Evolutionary conservation across 2,329 filamentous ascomycete genomes (phyloP), one percentile per base, ranked within the genome.

Genomic region (Arthrobotrys sphaeroides): DNA sequence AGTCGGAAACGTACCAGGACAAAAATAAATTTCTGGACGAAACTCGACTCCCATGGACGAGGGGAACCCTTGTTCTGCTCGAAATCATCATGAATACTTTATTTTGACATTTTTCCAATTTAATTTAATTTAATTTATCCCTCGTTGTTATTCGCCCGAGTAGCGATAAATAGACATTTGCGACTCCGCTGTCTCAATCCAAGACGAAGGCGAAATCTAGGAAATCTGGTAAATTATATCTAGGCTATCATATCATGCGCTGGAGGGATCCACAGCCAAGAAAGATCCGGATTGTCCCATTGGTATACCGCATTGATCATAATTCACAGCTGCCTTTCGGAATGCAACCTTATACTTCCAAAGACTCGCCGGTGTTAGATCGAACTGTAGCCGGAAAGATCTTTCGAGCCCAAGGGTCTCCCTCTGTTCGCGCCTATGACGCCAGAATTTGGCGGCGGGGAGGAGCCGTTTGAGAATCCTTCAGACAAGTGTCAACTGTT

Each of bases 401-500:
- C n/a, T n/a, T n/a, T n/a, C n/a, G n/a, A n/a, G n/a, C n/a, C n/a
- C n/a, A n/a, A n/a, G n/a, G n/a, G n/a, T n/a, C n/a, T n/a, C n/a
- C n/a, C 16, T 43, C 40, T 43, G 2, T 43, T 43, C 31, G 59
- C 47, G 24, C 42, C 22, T 62, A 62, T 49, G 59, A 38, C 42
- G 57, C 57, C 38, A 43, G 31, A 61, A 2, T 26, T 20, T 9
- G 9, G 36, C 2, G 45, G 45, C 18, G 31, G 9, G 31, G 7
- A n/a, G 24, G 10, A 10, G 31, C 26, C 18, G 65, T 68, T 68
- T 60, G 28, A 40, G 38, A 45, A 47, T 42, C 51, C 42, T 43
- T 68, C 51, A 59, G 42, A 49, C 47, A 40, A n/a, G 42, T 57
- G 49, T 49, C 53, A 36, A 24, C 22, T 38, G 62, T 67, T 67